phyloP scores from a whole-genome alignment of 2,329 filamentous ascomycete species.

The Sporothrix luriei region DNA sequence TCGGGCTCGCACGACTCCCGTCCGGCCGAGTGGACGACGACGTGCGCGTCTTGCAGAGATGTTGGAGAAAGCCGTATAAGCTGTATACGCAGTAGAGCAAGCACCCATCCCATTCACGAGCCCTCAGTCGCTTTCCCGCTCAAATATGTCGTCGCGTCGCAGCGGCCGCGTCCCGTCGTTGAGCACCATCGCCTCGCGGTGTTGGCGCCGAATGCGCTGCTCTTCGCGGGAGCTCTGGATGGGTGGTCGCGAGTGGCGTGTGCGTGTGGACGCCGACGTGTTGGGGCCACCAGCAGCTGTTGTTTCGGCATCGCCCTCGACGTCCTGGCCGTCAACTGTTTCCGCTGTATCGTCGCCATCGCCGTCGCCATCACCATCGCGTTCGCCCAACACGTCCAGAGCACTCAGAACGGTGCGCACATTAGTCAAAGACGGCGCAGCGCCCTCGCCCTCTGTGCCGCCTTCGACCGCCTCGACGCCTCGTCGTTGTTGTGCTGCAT shows the following conservation, averaged over 20 bases:
- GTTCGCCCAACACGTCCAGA: background rate
- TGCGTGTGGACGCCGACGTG: background rate
- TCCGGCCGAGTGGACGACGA: background rate
- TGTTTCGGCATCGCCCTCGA: background rate
- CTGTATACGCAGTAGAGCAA: too few relatives aligned
- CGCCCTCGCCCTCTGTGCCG: background rate
- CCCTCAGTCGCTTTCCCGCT: slow-evolving; percentile 55
- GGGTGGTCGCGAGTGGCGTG: slow-evolving; percentile 44
- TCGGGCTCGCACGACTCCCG: background rate
- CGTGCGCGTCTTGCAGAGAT: too few relatives aligned
- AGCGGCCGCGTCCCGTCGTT: slow-evolving; percentile 81
- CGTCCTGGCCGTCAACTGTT: background rate
- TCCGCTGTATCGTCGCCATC: background rate
- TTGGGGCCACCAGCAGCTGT: background rate
- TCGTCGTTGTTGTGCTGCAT: background rate
- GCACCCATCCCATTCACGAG: too few relatives aligned
- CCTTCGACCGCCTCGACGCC: slow-evolving; percentile 13
- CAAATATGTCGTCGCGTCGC: slow-evolving; percentile 75
- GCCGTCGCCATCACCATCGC: background rate
- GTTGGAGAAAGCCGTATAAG: too few relatives aligned
- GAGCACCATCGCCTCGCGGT: slow-evolving; percentile 87
- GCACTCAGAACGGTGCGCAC: background rate
- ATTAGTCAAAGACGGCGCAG: background rate
- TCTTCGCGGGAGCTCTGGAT: slow-evolving; percentile 64
- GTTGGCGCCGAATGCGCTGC: slow-evolving; percentile 70